Conservation (phyloP, 2,329 filamentous ascomycete genomes). For the Monosporascus cannonballus region DNA sequence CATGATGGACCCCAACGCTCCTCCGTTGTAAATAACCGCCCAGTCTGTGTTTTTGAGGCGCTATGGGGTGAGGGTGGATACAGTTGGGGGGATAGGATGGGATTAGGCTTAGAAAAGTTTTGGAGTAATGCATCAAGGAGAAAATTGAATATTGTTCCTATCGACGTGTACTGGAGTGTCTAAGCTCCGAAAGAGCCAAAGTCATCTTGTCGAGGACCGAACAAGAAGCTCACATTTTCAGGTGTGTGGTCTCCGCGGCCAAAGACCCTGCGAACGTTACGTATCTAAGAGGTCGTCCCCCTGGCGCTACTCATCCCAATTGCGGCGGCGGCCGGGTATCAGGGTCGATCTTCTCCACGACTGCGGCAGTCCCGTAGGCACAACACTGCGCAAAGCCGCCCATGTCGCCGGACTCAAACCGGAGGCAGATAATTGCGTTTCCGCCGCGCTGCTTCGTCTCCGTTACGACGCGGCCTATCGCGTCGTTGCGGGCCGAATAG, state of each 20-base stretch:
- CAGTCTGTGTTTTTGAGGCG: too few relatives aligned
- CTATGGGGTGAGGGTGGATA: too few relatives aligned
- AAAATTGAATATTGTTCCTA: too few relatives aligned
- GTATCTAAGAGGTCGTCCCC: neutral
- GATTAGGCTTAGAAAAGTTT: too few relatives aligned
- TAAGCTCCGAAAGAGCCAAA: too few relatives aligned
- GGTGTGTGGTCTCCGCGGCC: too few relatives aligned
- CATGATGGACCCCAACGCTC: constrained; percentile 55
- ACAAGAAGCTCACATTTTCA: too few relatives aligned
- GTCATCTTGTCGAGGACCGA: too few relatives aligned
- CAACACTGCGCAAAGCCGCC: constrained; percentile 52
- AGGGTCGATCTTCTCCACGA: constrained; percentile 49
- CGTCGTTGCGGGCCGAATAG: constrained; percentile 53
- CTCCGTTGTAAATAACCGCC: constrained; percentile 24
- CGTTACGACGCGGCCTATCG: constrained; percentile 47
- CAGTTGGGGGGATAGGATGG: too few relatives aligned
- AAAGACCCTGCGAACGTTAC: too few relatives aligned
- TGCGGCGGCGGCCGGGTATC: constrained; percentile 13
- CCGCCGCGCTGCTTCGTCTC: constrained; percentile 53
- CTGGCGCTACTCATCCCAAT: constrained; percentile 1
- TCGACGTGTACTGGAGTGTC: too few relatives aligned
- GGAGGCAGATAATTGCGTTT: constrained; percentile 53
- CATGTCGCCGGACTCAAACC: constrained; percentile 51
- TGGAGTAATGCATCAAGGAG: too few relatives aligned
- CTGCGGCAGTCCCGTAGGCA: constrained; percentile 53